Evolutionary conservation across 2,329 filamentous ascomycete genomes (phyloP).

Genomic region (Albifimbria verrucaria): DNA sequence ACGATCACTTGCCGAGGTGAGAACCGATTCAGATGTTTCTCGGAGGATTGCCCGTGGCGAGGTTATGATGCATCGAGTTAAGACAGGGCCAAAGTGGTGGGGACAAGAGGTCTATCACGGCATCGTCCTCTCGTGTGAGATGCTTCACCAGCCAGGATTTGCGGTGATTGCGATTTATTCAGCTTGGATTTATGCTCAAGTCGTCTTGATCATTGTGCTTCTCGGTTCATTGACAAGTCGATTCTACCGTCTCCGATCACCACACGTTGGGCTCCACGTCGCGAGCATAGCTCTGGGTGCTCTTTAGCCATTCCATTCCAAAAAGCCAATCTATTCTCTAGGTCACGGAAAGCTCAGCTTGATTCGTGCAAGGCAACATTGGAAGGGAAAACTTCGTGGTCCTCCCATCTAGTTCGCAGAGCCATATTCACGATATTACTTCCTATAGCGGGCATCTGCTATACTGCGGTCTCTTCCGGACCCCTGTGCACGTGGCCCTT

Average conservation of each 20-base stretch:
- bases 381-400: conserved; percentile 62
- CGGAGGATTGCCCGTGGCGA: conserved; percentile 66
- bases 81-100: conserved; percentile 73
- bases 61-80: conserved; percentile 70
- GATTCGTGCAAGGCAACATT: conserved; percentile 67
- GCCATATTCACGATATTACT: conserved; percentile 64
- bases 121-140: conserved; percentile 60
- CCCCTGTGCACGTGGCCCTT: conserved; percentile 55
- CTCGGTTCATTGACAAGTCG: conserved; percentile 69
- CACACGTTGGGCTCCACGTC: conserved; percentile 64
- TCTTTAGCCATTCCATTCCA: conserved; percentile 69
- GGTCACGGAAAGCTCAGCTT: conserved; percentile 55
- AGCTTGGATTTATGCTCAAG: conserved; percentile 75
- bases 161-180: conserved; percentile 68
- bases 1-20: conserved; percentile 64
- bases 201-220: conserved; percentile 69
- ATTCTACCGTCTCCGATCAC: conserved; percentile 61
- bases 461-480: conserved; percentile 64
- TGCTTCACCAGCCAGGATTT: conserved; percentile 74
- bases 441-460: conserved; percentile 64
- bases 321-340: conserved; percentile 66
- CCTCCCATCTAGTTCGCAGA: conserved; percentile 68
- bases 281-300: conserved; percentile 66
- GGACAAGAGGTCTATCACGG: conserved; percentile 73
- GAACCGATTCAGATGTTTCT: conserved; percentile 48